Percentiles rank a stretch among this genome's conserved stretches.
phyloP scores from a whole-genome alignment of 805 yeast species.

The Wickerhamiella bombiphila region DNA sequence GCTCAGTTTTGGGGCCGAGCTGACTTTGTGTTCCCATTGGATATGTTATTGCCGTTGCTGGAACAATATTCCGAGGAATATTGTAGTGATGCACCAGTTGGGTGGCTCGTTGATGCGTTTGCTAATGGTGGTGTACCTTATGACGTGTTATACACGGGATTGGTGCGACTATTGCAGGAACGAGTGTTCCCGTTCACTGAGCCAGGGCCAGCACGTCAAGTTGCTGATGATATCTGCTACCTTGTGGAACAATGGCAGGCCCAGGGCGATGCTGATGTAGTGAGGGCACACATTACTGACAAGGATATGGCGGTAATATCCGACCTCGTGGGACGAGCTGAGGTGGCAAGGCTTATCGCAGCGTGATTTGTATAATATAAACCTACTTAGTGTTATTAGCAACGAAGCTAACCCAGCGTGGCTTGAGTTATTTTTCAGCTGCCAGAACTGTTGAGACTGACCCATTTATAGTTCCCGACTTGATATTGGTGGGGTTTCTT shows the following conservation, averaged over 20 bases:
- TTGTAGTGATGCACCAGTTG: constrained; percentile 25
- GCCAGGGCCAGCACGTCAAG: constrained; percentile 9
- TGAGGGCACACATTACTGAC: not conserved
- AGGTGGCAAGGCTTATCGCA: not conserved
- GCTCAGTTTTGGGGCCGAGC: constrained; percentile 41
- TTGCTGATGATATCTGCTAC: constrained; percentile 20
- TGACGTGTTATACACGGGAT: constrained; percentile 19
- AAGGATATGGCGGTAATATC: not conserved
- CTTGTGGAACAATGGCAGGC: constrained; percentile 11
- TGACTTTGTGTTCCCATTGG: constrained; percentile 69
- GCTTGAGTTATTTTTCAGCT: no score
- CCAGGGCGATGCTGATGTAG: not conserved
- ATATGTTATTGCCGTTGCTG: constrained; percentile 51
- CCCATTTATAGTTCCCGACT: no score
- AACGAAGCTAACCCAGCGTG: no score
- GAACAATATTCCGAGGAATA: constrained; percentile 38
- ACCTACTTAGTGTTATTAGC: no score
- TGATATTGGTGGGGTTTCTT: no score
- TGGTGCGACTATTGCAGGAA: constrained; percentile 21
- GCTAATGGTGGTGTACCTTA: constrained; percentile 23
- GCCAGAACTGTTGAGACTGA: no score
- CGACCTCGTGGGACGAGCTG: not conserved
- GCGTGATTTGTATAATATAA: no score
- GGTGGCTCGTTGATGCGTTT: constrained; percentile 28
- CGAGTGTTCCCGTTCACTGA: constrained; percentile 22